Base-by-base conservation (phyloP, 2,329 filamentous ascomycete species). In the Fusarium sp. region DNA sequence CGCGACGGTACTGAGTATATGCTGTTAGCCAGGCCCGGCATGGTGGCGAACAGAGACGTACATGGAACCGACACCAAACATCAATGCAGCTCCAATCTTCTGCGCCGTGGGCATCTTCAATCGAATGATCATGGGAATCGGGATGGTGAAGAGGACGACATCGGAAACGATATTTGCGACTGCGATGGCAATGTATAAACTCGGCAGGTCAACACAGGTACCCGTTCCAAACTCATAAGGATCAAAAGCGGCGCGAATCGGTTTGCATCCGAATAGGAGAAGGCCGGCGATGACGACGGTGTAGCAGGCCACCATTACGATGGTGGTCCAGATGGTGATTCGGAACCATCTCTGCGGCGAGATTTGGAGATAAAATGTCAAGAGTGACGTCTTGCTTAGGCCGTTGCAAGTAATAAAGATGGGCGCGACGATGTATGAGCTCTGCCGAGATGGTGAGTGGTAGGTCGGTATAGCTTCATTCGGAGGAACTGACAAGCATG, bases 171-270 rank as follows among this genome's bases (percentile, higher is more conserved):
- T 85, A 57, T 87, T 87, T 17, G 84, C 79, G 1, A 82, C 83
- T 0, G 86, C 86, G n/a, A 86, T 87, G 22, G 84, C 80, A 27
- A 88, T 83, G 70, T 88, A 88, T 56, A 88, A 82, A 1, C 83
- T 78, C 4, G 85, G 81, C 33, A 84, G 81, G 52, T 85, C 78
- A 27, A 88, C 79, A 50, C 86, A 88, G 9, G 68, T 79, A 72
- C 65, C 84, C 37, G 59, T 65, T 1, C 75, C 77, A 72, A 83
- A 47, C 58, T 45, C 15, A 6, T 69, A 74, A 0, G 75, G 76
- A 10, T 79, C 73, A 70, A 70, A 79, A 7, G 77, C 70, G 12
- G 69, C 61, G 0, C 65, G 65, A 15, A 75, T 69, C 0, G 78
- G 78, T 4, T 54, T 57, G 4, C 76, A 78, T 2, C 71, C 74